Evolutionary conservation across 2,329 filamentous ascomycete genomes (phyloP).

Genomic region (Penicillium sclerotiorum): DNA sequence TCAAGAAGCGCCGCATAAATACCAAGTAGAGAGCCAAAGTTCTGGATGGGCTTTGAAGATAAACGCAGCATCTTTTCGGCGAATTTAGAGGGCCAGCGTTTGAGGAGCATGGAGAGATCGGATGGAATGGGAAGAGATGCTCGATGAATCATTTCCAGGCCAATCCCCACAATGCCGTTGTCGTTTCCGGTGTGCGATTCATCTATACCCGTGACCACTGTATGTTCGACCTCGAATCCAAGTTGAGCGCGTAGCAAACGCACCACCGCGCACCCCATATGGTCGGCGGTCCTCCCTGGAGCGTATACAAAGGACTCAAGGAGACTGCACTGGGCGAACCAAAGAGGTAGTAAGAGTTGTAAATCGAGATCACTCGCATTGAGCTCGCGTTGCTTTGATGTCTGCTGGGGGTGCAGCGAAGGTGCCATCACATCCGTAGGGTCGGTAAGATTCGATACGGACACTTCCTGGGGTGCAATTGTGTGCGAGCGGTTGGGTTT

Average conservation of each 20-base stretch:
- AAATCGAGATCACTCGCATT: background rate
- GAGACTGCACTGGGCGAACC: slow-evolving; percentile 42
- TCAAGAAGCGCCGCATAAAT: slow-evolving; percentile 13
- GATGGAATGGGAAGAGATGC: slow-evolving; percentile 2
- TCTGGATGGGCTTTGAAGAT: slow-evolving; percentile 7
- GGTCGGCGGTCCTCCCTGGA: slow-evolving; percentile 37
- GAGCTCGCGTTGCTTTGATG: background rate
- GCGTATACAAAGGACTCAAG: slow-evolving; percentile 42
- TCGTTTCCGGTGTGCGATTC: slow-evolving; percentile 3
- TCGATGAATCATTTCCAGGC: slow-evolving; percentile 12
- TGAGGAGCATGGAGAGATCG: slow-evolving; percentile 1
- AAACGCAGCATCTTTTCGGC: slow-evolving; percentile 11
- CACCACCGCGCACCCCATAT: slow-evolving; percentile 38
- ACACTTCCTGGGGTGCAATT: background rate
- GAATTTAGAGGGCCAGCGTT: slow-evolving; percentile 9
- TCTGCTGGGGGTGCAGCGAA: background rate
- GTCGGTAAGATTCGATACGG: background rate
- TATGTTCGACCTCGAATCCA: slow-evolving; percentile 34
- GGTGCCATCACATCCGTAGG: background rate
- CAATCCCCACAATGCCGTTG: slow-evolving; percentile 9
- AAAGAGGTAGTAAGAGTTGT: slow-evolving; percentile 34
- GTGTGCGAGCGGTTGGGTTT: background rate
- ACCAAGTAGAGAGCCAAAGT: slow-evolving; percentile 13
- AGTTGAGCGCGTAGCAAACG: slow-evolving; percentile 43
- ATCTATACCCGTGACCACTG: slow-evolving; percentile 11